A percentile compares a stretch with the other conserved stretches of the same genome.
phyloP scores from a whole-genome alignment of 192 early-diverging fungal genomes.

The Backusella luteola region DNA sequence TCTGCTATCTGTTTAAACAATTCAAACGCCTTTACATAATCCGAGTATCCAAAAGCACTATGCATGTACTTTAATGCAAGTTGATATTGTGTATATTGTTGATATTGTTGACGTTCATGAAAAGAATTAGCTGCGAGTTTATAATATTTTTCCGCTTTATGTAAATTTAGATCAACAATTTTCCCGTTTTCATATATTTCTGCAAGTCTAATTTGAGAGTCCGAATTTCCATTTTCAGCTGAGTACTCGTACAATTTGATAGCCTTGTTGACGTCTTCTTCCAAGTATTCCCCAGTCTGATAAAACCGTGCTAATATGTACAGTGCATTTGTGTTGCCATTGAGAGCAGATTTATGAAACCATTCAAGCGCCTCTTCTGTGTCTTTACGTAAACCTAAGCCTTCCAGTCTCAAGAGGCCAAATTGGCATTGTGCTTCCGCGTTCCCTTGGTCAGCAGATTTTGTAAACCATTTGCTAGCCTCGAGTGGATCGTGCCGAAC shows the following conservation, averaged over 20 bases:
- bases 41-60: not conserved
- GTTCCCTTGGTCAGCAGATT: not conserved
- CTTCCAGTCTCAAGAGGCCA: not conserved
- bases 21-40: not conserved
- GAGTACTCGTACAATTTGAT: not conserved
- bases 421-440: not conserved
- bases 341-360: not conserved
- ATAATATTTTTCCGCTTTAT: not conserved
- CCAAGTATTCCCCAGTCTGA: not conserved
- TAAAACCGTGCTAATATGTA: not conserved
- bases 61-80: not conserved
- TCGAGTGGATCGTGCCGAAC: not conserved
- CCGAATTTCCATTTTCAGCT: not conserved
- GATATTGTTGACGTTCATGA: not conserved
- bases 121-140: not conserved
- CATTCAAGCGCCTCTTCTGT: not conserved
- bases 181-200: not conserved
- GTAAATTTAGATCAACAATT: not conserved
- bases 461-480: not conserved
- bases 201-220: not conserved
- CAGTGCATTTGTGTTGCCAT: not conserved
- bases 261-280: not conserved
- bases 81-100: not conserved
- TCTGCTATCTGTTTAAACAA: not conserved
- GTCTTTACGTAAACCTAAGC: not conserved